phyloP scores from a whole-genome alignment of 306 rosid species.

The Gastrolobium villosum region DNA sequence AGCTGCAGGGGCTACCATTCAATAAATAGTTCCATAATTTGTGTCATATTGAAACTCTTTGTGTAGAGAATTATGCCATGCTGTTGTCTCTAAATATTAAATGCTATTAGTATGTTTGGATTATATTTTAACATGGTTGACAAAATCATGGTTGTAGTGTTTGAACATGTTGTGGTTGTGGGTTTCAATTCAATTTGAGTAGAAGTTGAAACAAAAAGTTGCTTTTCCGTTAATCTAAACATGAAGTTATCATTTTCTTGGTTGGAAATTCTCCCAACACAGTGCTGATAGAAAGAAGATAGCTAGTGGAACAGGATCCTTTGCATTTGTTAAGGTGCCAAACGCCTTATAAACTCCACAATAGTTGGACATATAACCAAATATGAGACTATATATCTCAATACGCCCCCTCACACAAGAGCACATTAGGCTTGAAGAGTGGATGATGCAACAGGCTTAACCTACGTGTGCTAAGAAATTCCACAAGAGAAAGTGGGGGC shows the following conservation, averaged over 20 bases:
- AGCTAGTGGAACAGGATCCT: not conserved
- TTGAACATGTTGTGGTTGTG: not conserved
- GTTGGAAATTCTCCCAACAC: not conserved
- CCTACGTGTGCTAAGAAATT: too few species aligned
- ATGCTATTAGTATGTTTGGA: conserved; percentile 6
- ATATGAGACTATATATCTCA: too few species aligned
- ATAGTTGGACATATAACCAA: too few species aligned
- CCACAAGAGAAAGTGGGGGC: too few species aligned
- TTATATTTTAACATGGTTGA: not conserved
- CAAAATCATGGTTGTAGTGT: not conserved
- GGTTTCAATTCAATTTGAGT: not conserved
- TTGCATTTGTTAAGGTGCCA: too few species aligned
- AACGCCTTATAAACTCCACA: too few species aligned
- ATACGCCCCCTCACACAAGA: too few species aligned
- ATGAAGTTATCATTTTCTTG: not conserved
- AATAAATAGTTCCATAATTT: conserved; percentile 14
- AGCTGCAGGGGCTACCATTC: not conserved
- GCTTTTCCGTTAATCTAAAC: too few species aligned
- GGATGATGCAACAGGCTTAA: too few species aligned
- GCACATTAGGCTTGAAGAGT: too few species aligned
- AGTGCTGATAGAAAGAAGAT: not conserved
- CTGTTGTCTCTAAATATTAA: not conserved
- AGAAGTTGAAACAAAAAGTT: not conserved
- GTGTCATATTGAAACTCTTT: conserved; percentile 14
- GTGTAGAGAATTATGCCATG: conserved; percentile 9